Evolutionary conservation across 2,329 filamentous ascomycete species (phyloP), one percentile per base, ranked within the genome.

Genomic region (Xylariomycetidae sp.): DNA sequence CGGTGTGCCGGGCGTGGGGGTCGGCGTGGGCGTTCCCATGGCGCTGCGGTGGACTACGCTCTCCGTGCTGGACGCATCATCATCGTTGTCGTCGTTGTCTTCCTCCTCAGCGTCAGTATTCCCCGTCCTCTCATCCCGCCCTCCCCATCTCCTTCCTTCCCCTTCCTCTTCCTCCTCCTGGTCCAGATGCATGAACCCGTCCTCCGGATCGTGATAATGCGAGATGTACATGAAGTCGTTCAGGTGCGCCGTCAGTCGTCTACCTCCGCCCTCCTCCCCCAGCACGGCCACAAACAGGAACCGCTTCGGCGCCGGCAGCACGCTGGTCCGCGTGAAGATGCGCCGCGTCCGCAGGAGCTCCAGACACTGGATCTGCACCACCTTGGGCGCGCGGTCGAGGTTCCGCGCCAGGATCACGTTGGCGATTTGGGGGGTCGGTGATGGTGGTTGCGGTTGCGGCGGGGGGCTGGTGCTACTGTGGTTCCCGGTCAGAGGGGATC

Each of bases 221-320:
- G 86, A 90, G 37, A 97, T 80, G 54, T 88, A 87, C 46, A 97
- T 82, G 44, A 85, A 78, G 38, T 97, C 88, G 49, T 88, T 94
- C 58, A 82, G 54, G 46, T 87, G 72, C 19, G 59, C 61, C 15
- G 67, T 72, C 31, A 82, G 66, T 31, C 63, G 65, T 4, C 69
- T 64, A 27, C 63, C 52, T 23, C 72, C 68, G 3, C 67, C 67
- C 25, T 61, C 59, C 22, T 56, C 54, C 2, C 68, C 69, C 12
- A 88, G 64, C n/a, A 94, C 64, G 2, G 86, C 82, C 18, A 95
- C 66, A 43, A 96, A 80, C 16, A 96, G 65, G 54, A 96, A 94
- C 17, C 78, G 74, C 52, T 80, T 82, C 1, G 88, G 88, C 0
- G 85, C 82, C 23, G 73, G 68, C 48, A 94, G 80, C 27, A 88